Percentiles rank a stretch among this genome's conserved stretches.
phyloP scores from a whole-genome alignment of 1,284 basidiomycete species.

The Pyrrhoderma noxium region DNA sequence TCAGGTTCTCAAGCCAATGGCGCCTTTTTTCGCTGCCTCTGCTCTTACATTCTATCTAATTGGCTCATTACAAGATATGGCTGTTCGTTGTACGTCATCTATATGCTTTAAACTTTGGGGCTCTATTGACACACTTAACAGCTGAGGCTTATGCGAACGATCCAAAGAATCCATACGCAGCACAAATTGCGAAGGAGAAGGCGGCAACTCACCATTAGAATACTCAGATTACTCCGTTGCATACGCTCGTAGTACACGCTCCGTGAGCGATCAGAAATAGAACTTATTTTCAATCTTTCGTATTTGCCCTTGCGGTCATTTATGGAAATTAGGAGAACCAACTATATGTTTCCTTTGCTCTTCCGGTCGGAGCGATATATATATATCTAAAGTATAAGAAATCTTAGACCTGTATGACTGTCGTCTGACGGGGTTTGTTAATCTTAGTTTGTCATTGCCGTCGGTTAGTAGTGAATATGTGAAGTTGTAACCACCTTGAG shows the following conservation, averaged over 20 bases:
- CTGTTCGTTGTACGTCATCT: constrained; percentile 55
- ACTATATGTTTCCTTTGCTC: no score
- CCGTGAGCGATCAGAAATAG: constrained; percentile 9
- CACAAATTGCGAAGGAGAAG: constrained; percentile 48
- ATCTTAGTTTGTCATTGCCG: no score
- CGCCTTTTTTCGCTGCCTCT: constrained; percentile 67
- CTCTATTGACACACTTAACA: constrained; percentile 26
- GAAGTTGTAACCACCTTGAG: no score
- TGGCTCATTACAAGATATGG: constrained; percentile 53
- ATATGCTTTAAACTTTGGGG: neutral
- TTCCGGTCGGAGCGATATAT: no score
- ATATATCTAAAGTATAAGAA: no score
- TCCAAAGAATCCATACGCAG: constrained; percentile 73
- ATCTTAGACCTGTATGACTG: no score
- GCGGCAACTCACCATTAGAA: constrained; percentile 28
- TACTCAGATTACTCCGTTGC: neutral
- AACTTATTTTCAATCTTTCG: neutral
- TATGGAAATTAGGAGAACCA: no score
- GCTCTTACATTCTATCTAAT: constrained; percentile 60
- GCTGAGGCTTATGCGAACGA: constrained; percentile 63
- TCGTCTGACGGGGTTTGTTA: no score
- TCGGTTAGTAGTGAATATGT: no score
- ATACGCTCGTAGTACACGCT: neutral
- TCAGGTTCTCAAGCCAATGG: constrained; percentile 63
- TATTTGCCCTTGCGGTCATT: neutral